Conservation (phyloP, 192 early-diverging fungal genomes). For the Spinellus fusiger region DNA sequence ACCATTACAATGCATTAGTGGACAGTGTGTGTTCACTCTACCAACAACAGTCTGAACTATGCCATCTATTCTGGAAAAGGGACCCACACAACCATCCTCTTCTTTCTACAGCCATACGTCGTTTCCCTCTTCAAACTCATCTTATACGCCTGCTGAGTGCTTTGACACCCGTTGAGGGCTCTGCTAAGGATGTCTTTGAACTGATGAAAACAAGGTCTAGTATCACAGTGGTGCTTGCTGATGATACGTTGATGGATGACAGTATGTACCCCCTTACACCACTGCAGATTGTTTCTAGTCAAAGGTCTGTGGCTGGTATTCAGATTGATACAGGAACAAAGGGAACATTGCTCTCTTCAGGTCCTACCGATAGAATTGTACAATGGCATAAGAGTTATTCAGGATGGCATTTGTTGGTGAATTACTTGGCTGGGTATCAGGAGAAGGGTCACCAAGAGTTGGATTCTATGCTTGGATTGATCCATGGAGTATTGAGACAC, state of each 20-base stretch:
- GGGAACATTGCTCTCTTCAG: conserved; percentile 6
- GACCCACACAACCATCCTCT: conserved; percentile 1
- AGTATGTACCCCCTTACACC: not conserved
- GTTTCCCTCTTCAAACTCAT: conserved; percentile 16
- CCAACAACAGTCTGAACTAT: conserved; percentile 10
- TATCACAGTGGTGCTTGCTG: not conserved
- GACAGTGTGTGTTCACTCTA: not conserved
- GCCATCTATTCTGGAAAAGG: conserved; percentile 13
- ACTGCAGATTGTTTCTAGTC: not conserved
- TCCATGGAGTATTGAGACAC: conserved; percentile 6
- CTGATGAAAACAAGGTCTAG: not conserved
- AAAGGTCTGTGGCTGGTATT: not conserved
- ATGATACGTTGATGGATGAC: not conserved
- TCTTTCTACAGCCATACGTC: conserved; percentile 7
- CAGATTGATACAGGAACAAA: conserved; percentile 7
- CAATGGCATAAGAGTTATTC: conserved; percentile 17
- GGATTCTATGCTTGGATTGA: not conserved
- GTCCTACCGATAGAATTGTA: conserved; percentile 5
- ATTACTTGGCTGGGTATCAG: conserved; percentile 4
- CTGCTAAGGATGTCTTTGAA: not conserved
- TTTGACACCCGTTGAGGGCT: too few relatives aligned
- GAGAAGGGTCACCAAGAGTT: conserved; percentile 1
- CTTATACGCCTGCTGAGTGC: conserved; percentile 6
- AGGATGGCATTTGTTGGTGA: conserved; percentile 19
- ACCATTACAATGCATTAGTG: conserved; percentile 10